Percentiles rank a stretch among this genome's conserved stretches.
Evolutionary conservation across 2,329 filamentous ascomycete species (phyloP).

Genomic region (Aspergillus ibericus): DNA sequence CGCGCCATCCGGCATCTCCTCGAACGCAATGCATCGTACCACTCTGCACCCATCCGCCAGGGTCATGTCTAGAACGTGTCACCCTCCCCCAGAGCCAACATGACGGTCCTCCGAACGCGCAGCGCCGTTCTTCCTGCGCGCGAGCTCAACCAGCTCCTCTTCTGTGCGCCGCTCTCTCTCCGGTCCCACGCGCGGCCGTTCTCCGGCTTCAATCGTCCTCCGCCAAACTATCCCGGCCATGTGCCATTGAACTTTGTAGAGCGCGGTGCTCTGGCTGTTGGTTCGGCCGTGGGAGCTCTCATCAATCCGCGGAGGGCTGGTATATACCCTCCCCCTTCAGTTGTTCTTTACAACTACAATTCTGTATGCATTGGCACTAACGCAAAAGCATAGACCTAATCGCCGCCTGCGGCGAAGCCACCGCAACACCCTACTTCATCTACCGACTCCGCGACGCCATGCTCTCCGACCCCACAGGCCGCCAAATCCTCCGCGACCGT

Average conservation of each 20-base stretch:
- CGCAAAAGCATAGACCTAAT: constrained; percentile 73
- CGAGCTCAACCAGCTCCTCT: constrained; percentile 9
- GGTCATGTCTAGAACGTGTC: constrained; percentile 13
- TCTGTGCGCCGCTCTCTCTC: constrained; percentile 6
- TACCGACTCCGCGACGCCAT: constrained; percentile 87
- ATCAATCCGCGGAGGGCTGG: constrained; percentile 78
- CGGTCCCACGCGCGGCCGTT: constrained; percentile 54
- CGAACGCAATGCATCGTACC: constrained; percentile 19
- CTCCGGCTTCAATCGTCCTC: constrained; percentile 80
- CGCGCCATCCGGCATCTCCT: constrained; percentile 9
- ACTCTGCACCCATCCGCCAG: constrained; percentile 7
- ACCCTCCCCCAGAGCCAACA: constrained; percentile 17
- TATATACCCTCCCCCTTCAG: constrained; percentile 31
- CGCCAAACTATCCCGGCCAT: constrained; percentile 87
- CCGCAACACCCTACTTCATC: constrained; percentile 93
- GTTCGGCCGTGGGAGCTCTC: constrained; percentile 60
- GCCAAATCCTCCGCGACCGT: constrained; percentile 84
- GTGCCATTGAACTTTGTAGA: constrained; percentile 80
- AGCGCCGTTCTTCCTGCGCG: constrained; percentile 16
- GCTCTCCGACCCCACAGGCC: constrained; percentile 79
- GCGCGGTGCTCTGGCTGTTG: constrained; percentile 67
- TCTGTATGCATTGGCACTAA: background rate
- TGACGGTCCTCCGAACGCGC: constrained; percentile 29
- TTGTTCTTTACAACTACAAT: background rate
- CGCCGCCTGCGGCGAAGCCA: constrained; percentile 89